phyloP scores from a whole-genome alignment of 441 rosid genomes.

The Jatropha podagrica region DNA sequence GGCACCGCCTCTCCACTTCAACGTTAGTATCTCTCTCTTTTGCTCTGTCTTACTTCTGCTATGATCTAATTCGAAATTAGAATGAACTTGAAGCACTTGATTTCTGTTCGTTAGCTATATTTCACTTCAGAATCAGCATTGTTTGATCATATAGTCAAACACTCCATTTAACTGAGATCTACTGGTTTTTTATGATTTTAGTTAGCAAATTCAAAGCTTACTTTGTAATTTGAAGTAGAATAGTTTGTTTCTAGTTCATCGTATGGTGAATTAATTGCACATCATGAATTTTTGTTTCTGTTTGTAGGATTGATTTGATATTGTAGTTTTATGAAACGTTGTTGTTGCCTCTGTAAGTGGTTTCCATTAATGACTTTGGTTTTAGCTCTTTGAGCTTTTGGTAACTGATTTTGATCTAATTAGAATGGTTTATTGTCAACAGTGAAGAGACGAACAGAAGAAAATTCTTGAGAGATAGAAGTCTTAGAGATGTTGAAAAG shows the following conservation, averaged over 20 bases:
- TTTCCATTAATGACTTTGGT: not conserved
- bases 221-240: not conserved
- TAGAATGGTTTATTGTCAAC: not conserved
- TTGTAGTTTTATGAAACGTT: not conserved
- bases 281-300: not conserved
- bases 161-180: not conserved
- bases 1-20: constrained; percentile 56
- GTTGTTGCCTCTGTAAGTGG: too few species aligned
- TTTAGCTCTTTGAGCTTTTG: not conserved
- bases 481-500: constrained; percentile 64
- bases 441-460: constrained; percentile 60
- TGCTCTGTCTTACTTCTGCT: not conserved
- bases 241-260: not conserved
- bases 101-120: not conserved
- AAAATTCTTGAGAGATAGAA: constrained; percentile 47
- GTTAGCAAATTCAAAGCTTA: not conserved
- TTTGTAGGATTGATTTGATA: not conserved
- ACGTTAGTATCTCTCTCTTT: constrained; percentile 32
- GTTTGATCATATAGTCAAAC: not conserved
- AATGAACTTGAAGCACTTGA: not conserved
- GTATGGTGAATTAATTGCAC: not conserved
- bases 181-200: not conserved
- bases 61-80: not conserved
- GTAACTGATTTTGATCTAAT: not conserved
- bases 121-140: not conserved